Percentiles rank a stretch among this genome's conserved stretches.
phyloP scores from a whole-genome alignment of 345 rosid species.

The Aquilaria yunnanensis region DNA sequence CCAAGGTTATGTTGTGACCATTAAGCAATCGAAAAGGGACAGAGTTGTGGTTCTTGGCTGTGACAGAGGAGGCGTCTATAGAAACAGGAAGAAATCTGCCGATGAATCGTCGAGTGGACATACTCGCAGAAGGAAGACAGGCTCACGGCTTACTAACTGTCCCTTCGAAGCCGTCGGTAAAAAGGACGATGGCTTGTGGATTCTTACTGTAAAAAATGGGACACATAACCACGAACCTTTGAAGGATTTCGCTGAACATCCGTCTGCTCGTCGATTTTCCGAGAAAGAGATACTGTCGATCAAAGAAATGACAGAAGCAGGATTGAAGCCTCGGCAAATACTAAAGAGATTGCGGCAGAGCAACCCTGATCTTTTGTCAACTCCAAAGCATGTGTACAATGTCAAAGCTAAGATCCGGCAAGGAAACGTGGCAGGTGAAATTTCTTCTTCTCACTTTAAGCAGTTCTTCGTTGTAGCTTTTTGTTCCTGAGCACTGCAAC shows the following conservation, averaged over 20 bases:
- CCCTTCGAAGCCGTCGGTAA: constrained; percentile 66
- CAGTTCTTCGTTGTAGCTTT: background rate
- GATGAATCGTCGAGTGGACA: constrained; percentile 40
- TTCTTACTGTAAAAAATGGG: constrained; percentile 52
- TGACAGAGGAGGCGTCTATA: constrained; percentile 59
- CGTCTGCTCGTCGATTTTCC: constrained; percentile 55
- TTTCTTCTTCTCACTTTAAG: background rate
- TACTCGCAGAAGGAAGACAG: constrained; percentile 40
- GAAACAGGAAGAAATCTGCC: constrained; percentile 45
- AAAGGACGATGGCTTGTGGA: constrained; percentile 65
- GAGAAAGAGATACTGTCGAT: constrained; percentile 52
- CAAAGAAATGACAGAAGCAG: constrained; percentile 72
- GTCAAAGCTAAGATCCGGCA: constrained; percentile 66
- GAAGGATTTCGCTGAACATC: constrained; percentile 59
- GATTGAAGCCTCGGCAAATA: constrained; percentile 67
- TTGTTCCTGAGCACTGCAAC: background rate
- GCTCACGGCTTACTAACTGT: constrained; percentile 62
- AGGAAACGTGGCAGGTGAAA: constrained; percentile 46
- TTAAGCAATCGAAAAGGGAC: constrained; percentile 56
- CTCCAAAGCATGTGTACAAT: constrained; percentile 75
- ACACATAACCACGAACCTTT: constrained; percentile 65
- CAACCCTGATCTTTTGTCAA: constrained; percentile 61
- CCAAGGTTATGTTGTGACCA: constrained; percentile 56
- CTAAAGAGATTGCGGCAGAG: constrained; percentile 58
- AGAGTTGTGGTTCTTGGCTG: constrained; percentile 54